Base-by-base conservation (phyloP, 1,284 basidiomycete species). In the Irpex rosettiformis region DNA sequence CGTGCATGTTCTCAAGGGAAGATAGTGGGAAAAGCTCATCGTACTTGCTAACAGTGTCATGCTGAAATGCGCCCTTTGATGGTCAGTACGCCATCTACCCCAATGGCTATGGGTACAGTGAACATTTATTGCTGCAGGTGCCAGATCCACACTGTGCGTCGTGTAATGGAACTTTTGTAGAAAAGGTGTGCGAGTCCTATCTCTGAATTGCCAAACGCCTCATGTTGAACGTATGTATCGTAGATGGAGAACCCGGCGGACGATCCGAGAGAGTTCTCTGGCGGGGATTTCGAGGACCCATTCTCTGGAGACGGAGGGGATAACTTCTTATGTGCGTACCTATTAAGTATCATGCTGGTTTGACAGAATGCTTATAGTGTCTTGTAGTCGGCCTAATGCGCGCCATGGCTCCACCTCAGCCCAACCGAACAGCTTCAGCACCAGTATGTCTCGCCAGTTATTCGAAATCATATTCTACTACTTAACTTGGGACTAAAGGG, bases 11-110 rank as follows among this genome's bases (percentile, higher is more conserved):
- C n/a, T n/a, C n/a, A 25, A 7, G 21, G 16, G 7, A 53, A 11
- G 16, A 53, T 25, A n/a, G 10, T 45, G 52, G 28, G 60, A 52
- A 55, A 28, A 58, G 54, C 54, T 66, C 4, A 61, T 58, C 30
- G 55, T 58, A 61, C 48, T 25, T 27, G 4, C 13, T 53, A 56
- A 11, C 67, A 90, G 90, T 92, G 90, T 67, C 79, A 84, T 70
- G 80, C 86, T 59, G 90, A 92, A 73, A 92, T 89, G 87, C 74
- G 83, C 55, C 89, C 90, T 1, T 71, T 91, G 54, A 91, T 91
- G 89, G 90, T 90, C 62, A 56, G 79, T 72, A 53, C 5, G 16
- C 53, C 5, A 52, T 33, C 16, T 28, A 18, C 24, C 25, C 25
- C 16, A 43, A 25, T n/a, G 49, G 37, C 40, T 18, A 45, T 56